phyloP scores from a whole-genome alignment of 129 eudicot species.

The Scalesia atractyloides region DNA sequence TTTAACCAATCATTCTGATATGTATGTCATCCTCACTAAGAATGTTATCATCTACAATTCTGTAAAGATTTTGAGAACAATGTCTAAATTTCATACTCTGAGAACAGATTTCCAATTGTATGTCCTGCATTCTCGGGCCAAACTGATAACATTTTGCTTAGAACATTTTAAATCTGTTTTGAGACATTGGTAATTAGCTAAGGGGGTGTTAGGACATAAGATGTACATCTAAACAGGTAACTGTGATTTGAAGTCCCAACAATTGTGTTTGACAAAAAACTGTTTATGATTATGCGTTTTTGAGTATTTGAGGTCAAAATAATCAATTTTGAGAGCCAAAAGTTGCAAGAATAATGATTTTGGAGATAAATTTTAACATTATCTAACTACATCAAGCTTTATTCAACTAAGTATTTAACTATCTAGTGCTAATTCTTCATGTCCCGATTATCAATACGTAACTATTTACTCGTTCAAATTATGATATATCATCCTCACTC shows the following conservation, averaged over 20 bases:
- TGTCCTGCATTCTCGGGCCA: constrained; percentile 8
- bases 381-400: not conserved
- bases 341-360: not conserved
- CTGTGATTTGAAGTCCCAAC: not conserved
- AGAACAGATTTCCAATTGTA: not conserved
- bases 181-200: not conserved
- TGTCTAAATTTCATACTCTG: not conserved
- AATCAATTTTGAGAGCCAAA: not conserved
- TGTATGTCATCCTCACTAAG: not conserved
- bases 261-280: not conserved
- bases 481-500: too few relatives aligned
- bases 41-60: constrained; percentile 1
- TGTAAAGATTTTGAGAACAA: not conserved
- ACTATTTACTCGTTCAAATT: too few relatives aligned
- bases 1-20: not conserved
- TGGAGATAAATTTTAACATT: not conserved
- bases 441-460: not conserved
- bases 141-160: not conserved
- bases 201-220: too few relatives aligned
- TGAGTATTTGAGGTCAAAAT: not conserved
- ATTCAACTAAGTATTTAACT: too few relatives aligned
- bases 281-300: not conserved
- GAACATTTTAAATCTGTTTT: not conserved
- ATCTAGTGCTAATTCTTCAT: too few relatives aligned
- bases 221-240: not conserved